Percentiles rank a stretch among this genome's conserved stretches.
Evolutionary conservation across 1,284 basidiomycete genomes (phyloP).

Genomic region (Ustilago lituana): DNA sequence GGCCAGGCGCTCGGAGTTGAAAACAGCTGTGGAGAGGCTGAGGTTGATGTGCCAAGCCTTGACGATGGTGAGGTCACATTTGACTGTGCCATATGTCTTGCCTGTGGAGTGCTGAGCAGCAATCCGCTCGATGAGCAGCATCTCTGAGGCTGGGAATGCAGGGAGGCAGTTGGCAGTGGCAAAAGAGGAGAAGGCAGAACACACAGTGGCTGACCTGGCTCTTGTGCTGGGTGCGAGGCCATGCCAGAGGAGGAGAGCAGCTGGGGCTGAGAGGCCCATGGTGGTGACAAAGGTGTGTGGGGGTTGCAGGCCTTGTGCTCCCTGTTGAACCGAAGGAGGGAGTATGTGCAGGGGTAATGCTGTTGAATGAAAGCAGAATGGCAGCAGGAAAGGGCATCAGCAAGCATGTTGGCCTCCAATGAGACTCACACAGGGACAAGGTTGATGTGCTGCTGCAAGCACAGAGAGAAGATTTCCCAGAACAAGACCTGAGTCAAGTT

Average conservation of each 20-base stretch:
- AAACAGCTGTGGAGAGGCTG: background rate
- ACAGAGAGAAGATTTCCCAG: no score
- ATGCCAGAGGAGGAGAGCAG: background rate
- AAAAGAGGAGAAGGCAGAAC: background rate
- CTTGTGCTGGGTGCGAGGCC: background rate
- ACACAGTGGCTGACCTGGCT: background rate
- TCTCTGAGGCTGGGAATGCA: background rate
- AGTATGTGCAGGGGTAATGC: no score
- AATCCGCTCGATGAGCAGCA: background rate
- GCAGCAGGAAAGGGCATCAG: no score
- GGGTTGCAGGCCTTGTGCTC: no score
- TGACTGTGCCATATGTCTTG: background rate
- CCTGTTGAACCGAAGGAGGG: no score
- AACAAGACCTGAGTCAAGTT: no score
- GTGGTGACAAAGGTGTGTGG: background rate
- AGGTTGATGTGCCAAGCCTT: background rate
- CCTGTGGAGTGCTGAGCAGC: background rate
- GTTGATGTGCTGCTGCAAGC: no score
- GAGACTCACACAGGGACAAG: no score
- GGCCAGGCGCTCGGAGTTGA: background rate
- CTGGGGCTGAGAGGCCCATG: background rate
- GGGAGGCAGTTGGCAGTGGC: background rate
- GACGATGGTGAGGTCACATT: background rate
- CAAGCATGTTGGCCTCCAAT: no score
- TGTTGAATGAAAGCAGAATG: no score